These are phyloP conservation scores for Colletotrichum lini DNA, from an alignment of 2,329 filamentous ascomycete genomes.

Conservation along the genomic window DNA sequence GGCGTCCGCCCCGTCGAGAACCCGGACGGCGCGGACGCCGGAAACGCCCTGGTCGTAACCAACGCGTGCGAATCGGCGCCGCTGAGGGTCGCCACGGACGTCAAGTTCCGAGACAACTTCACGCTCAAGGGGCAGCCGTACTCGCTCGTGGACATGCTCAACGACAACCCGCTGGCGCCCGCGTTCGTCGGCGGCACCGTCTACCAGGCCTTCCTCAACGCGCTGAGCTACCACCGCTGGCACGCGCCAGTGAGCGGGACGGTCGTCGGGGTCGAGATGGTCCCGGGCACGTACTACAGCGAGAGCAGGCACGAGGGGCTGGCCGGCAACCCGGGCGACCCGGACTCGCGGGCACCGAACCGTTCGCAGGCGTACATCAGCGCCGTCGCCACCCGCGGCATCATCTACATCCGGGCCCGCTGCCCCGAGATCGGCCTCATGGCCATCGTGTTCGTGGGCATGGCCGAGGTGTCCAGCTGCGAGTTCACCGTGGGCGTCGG, in stretches of 20 bases:
- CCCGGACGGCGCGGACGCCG: slow-evolving; percentile 54
- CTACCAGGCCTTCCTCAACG: slow-evolving; percentile 79
- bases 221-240: slow-evolving; percentile 80
- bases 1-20: slow-evolving; percentile 70
- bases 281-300: slow-evolving; percentile 78
- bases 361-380: slow-evolving; percentile 76
- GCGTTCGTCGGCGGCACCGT: slow-evolving; percentile 75
- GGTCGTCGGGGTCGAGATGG: slow-evolving; percentile 69
- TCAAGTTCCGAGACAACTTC: slow-evolving; percentile 72
- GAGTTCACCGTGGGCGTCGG: slow-evolving; percentile 79
- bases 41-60: slow-evolving; percentile 58
- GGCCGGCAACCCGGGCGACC: not conserved
- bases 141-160: slow-evolving; percentile 75
- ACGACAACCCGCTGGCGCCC: slow-evolving; percentile 64
- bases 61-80: slow-evolving; percentile 77
- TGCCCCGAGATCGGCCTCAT: slow-evolving; percentile 77
- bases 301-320: slow-evolving; percentile 63
- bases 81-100: slow-evolving; percentile 65
- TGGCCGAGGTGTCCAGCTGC: slow-evolving; percentile 83
- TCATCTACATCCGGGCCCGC: slow-evolving; percentile 81
- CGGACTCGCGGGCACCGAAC: slow-evolving; percentile 42
- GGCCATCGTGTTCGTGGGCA: slow-evolving; percentile 79
- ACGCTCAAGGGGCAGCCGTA: slow-evolving; percentile 80
- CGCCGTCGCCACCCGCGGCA: slow-evolving; percentile 75
- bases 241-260: slow-evolving; percentile 77